Conservation (phyloP, 2,329 filamentous ascomycete species). For the Colletotrichum paranaense region DNA sequence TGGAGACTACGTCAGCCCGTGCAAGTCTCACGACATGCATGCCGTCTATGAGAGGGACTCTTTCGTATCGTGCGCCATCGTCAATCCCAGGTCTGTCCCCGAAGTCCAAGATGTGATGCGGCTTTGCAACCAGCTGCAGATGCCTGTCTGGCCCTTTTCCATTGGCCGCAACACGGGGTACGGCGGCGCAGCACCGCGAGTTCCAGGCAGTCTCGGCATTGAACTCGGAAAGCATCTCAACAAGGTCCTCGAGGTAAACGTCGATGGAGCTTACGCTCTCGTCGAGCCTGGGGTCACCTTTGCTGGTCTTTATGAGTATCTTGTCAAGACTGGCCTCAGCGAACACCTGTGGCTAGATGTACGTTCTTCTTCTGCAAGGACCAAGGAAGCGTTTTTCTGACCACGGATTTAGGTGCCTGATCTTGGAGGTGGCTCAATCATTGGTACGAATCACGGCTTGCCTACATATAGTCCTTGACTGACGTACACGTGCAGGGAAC, state of each 20-base stretch:
- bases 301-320: conserved; percentile 46
- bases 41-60: conserved; percentile 53
- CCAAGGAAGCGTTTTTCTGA: fast-evolving
- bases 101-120: conserved; percentile 58
- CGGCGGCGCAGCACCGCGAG: conserved; percentile 53
- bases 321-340: conserved; percentile 47
- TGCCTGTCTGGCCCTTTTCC: conserved; percentile 50
- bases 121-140: conserved; percentile 46
- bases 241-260: conserved; percentile 50
- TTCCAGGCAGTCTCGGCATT: conserved; percentile 52
- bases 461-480: too few relatives aligned
- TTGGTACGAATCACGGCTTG: conserved; percentile 34
- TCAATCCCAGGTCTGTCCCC: conserved; percentile 44
- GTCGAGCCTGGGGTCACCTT: conserved; percentile 56
- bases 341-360: conserved; percentile 55
- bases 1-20: conserved; percentile 26
- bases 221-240: conserved; percentile 55
- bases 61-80: conserved; percentile 53
- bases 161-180: conserved; percentile 54
- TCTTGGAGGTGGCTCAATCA: conserved; percentile 53
- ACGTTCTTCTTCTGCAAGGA: too few relatives aligned
- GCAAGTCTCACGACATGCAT: conserved; percentile 48
- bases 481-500: conserved; percentile 45
- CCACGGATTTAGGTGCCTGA: conserved; percentile 42
- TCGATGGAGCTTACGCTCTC: conserved; percentile 48